These are phyloP conservation scores for Camellia sinensis DNA, from an alignment of 148 eudicot genomes.

Conservation along the genomic window DNA sequence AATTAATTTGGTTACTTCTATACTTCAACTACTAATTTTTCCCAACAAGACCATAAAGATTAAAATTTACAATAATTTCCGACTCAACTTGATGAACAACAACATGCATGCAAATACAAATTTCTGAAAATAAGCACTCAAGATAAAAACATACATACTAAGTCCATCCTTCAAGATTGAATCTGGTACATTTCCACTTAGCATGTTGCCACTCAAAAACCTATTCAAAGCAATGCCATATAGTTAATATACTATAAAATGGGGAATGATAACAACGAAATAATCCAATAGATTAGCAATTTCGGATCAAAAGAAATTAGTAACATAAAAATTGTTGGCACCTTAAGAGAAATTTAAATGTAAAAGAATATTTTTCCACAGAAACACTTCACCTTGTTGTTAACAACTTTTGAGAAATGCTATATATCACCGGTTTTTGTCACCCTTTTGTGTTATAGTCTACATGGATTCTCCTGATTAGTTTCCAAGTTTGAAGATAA, in stretches of 20 bases:
- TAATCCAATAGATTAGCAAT: neutral
- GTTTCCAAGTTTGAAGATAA: too few species aligned
- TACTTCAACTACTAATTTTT: too few species aligned
- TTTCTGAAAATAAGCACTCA: neutral
- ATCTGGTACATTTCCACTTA: conserved; percentile 58
- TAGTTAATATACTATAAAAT: neutral
- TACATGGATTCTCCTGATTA: too few species aligned
- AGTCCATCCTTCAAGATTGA: conserved; percentile 61
- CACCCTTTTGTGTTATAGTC: too few species aligned
- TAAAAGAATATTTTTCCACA: neutral
- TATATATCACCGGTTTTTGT: too few species aligned
- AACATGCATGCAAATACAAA: neutral
- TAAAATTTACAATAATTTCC: neutral
- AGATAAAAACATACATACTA: conserved; percentile 47
- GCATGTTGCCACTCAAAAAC: conserved; percentile 61
- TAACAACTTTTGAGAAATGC: neutral
- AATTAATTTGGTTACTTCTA: neutral
- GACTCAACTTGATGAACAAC: neutral
- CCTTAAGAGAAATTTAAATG: neutral
- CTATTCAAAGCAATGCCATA: conserved; percentile 26
- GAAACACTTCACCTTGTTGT: neutral
- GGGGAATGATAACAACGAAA: neutral
- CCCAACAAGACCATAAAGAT: neutral
- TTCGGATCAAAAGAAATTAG: neutral
- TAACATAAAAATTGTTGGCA: neutral